These are phyloP conservation scores for Spinacia oleracea DNA, from an alignment of 179 eudicot species.

Conservation along the genomic window DNA sequence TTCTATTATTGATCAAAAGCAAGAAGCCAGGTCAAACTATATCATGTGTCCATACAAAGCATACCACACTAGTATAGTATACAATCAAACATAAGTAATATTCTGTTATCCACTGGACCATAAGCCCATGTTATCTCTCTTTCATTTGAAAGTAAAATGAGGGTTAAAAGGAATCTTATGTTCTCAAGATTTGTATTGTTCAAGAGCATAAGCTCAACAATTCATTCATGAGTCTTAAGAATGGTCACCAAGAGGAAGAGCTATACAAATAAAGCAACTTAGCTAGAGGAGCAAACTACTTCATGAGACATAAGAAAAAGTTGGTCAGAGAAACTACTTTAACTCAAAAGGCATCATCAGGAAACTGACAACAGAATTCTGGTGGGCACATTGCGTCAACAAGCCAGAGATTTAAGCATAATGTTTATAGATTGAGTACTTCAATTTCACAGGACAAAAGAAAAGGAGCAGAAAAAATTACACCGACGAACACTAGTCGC, in stretches of 20 bases:
- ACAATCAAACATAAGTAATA: background rate
- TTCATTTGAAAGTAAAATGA: background rate
- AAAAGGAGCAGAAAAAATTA: background rate
- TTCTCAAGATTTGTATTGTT: background rate
- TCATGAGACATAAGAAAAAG: background rate
- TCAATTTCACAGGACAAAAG: background rate
- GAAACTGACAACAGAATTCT: background rate
- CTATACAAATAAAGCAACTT: background rate
- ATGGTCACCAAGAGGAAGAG: background rate
- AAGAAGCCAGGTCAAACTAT: background rate
- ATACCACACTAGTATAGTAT: background rate
- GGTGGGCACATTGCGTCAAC: background rate
- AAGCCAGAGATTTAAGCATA: background rate
- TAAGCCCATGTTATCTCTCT: background rate
- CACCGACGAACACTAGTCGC: background rate
- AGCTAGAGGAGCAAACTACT: background rate
- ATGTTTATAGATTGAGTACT: background rate
- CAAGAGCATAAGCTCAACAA: background rate
- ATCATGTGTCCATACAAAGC: background rate
- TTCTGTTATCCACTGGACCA: background rate
- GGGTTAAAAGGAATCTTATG: background rate
- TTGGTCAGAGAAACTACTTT: background rate
- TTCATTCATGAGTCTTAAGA: background rate
- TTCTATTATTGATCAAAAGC: background rate
- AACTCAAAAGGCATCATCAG: background rate